Base-by-base conservation (phyloP, 2,329 filamentous ascomycete genomes). In the Cercospora citrullina region DNA sequence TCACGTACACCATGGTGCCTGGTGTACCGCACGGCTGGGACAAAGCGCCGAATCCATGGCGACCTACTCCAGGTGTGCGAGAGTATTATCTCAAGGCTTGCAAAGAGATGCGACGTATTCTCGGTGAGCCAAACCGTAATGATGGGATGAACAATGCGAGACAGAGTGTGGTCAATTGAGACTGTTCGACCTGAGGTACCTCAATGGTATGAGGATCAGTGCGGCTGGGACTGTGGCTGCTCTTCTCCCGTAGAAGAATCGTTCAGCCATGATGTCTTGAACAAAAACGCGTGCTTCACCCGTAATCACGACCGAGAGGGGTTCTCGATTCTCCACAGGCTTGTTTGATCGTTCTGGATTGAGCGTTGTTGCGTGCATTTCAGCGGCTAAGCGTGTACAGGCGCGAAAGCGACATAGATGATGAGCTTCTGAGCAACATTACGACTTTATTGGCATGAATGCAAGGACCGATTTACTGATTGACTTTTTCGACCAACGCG, bases 1-100 rank as follows among this genome's bases (percentile, higher is more conserved):
- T 90, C 1, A 79, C 81, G 62, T 89, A 88, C 72, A 84, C 84
- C 28, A 85, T 88, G 78, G 83, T 90, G 2, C 79, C 82, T 3
- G 86, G 82, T 2, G 87, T 88, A 23, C 83, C 84, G 30, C 89
- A 90, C 74, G 88, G 84, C 0, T 91, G 89, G 84, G 89, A 91
- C 73, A 91, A 90, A 78, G 85, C 85, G 30, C 87, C 88, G 0
- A 89, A 89, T 73, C 87, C 87, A 4, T 75, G 87, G 26, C 83
- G 81, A 64, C 83, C 84, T 36, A 84, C 84, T 2, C 79, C 80
- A 1, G 83, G 83, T 26, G 83, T 85, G n/a, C 79, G 84, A 71
- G 79, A 82, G 64, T 79, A 87, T 67, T 89, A 89, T 73, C 72
- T 79, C 45, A 80, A 84, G 69, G 87, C 86, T 58, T 87, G 86